Percentiles rank a stretch among this genome's conserved stretches.
phyloP scores from a whole-genome alignment of 2,329 filamentous ascomycete species.

The Aspergillus viridinutans region DNA sequence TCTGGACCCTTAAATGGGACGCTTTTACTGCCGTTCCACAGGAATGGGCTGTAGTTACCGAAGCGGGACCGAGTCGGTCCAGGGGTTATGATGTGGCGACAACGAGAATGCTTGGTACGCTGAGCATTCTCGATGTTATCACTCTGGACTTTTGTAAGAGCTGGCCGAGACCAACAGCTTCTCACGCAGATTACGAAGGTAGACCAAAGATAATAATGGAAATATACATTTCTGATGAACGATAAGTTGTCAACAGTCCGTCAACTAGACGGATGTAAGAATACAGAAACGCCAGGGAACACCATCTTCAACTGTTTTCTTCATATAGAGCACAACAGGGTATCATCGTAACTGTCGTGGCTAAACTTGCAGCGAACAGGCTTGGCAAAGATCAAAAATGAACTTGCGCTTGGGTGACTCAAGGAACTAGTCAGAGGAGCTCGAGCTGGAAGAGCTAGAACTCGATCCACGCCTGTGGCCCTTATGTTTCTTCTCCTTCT shows the following conservation, averaged over 20 bases:
- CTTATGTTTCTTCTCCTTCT: slow-evolving; percentile 18
- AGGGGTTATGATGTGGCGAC: neutral
- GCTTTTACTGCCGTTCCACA: neutral
- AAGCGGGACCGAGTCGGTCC: neutral
- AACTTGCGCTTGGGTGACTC: neutral
- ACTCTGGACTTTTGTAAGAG: neutral
- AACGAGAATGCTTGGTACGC: neutral
- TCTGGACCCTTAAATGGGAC: neutral
- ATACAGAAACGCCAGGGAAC: neutral
- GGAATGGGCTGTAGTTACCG: neutral
- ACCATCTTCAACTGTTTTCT: neutral
- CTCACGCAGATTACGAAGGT: neutral
- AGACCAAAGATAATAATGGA: neutral
- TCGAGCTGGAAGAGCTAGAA: slow-evolving; percentile 13
- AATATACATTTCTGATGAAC: neutral
- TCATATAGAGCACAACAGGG: neutral
- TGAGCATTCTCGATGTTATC: neutral
- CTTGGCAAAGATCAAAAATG: neutral
- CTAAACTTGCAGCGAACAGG: neutral
- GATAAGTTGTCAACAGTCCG: neutral
- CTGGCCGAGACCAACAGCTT: neutral
- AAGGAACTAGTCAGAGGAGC: neutral
- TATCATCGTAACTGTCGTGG: neutral
- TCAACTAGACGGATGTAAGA: neutral
- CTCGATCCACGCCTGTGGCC: slow-evolving; percentile 12